A percentile compares a stretch with the other conserved stretches of the same genome.
Evolutionary conservation across 1,139 yeast species (phyloP).

Genomic region (Saccharomyces hybrid): DNA sequence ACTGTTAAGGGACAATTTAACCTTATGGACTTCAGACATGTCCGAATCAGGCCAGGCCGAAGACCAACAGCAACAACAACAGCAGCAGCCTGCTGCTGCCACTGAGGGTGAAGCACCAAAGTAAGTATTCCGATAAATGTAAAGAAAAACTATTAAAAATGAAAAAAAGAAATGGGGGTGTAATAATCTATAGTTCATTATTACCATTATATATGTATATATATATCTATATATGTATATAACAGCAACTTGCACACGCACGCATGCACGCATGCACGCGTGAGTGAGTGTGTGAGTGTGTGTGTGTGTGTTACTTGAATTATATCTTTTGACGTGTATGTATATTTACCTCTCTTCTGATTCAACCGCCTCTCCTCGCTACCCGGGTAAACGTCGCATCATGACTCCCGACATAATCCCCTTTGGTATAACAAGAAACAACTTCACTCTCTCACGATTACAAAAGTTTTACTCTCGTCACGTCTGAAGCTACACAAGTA

Average conservation of each 20-base stretch:
- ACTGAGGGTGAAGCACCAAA: constrained; percentile 34
- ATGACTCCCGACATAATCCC: neutral
- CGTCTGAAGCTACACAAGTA: neutral
- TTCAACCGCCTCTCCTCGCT: neutral
- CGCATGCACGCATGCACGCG: neutral
- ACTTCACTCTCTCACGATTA: neutral
- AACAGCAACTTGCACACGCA: neutral
- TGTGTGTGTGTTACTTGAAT: neutral
- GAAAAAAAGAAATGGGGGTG: constrained; percentile 1
- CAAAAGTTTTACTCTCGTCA: neutral
- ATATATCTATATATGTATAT: neutral
- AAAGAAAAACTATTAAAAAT: neutral
- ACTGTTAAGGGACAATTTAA: no score
- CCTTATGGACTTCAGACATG: no score
- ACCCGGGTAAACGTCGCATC: neutral
- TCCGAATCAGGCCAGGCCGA: no score
- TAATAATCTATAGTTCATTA: neutral
- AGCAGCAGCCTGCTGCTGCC: constrained; percentile 13
- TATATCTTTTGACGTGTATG: neutral
- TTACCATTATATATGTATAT: neutral
- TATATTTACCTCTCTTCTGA: neutral
- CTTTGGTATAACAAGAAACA: neutral
- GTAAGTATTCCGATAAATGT: constrained; percentile 6
- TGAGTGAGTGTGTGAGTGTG: neutral
- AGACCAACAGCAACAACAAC: no score